Evolutionary conservation across 495 filamentous ascomycete genomes (phyloP), one percentile per base, ranked within the genome.

Genomic region (Aspergillus ellipticus): DNA sequence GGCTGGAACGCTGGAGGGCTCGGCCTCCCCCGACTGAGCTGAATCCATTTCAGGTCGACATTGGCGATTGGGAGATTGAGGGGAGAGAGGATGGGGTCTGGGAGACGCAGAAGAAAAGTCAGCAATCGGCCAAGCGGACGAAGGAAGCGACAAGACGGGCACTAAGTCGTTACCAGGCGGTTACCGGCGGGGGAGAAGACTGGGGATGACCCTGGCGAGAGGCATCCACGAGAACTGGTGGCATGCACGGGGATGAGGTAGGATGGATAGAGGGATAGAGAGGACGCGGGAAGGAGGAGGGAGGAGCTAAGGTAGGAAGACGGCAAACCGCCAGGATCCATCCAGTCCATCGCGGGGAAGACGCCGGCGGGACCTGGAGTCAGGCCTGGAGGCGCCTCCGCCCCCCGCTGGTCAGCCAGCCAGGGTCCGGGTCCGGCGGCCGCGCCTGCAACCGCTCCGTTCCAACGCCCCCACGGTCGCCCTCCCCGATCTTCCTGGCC

Each of bases 41-140:
- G 64, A 45, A 49, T 72, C 69, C 73, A 76, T 76, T 62, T 69
- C 56, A 65, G 54, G 62, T 31, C 63, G 58, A 59, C 64, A 70
- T 66, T 64, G 60, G 62, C 47, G 46, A 26, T 16, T n/a, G 24
- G 6, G 24, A 35, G 57, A 21, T 28, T 43, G 37, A 35, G 28
- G 45, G 26, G 15, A 21, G 15, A 15, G 26, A 50, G 43, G 49
- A 0, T 16, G 22, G 8, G 13, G 13, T 22, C 21, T 26, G 4
- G 10, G 9, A 47, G 26, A n/a, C 7, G 2, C 3, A 22, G 21
- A 28, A 6, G 15, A 16, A 17, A 48, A 48, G 28, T 29, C 22
- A 48, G 45, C 35, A 39, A 39, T 48, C 16, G 45, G 45, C 45
- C 16, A 48, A n/a, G 8, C 37, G 13, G 24, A 42, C 15, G 31